Base-by-base conservation (phyloP, 73 alveolate genomes). In the Paramecium primaurelia region DNA sequence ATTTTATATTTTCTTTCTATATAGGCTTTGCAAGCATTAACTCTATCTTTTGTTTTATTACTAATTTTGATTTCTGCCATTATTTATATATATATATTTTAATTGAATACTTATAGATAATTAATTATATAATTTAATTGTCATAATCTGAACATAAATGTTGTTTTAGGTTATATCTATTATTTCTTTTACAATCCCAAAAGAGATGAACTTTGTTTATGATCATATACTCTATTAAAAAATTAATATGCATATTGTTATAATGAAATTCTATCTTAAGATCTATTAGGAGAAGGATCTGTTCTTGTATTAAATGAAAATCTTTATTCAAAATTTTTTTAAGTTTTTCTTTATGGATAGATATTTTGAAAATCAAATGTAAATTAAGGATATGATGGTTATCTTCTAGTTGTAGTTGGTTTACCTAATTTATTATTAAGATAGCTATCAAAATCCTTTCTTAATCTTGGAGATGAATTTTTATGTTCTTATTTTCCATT, bases 11-110 rank as follows among this genome's bases (percentile, higher is more conserved):
- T 60, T 64, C 93, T 59, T 87, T 87, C 93, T 22, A 87, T 68
- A 18, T 87, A 87, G 28, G 93, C 93, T 38, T 64, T 87, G 25
- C 88, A 73, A 59, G 93, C 93, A 37, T 38, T 86, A 0, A 64
- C 93, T 36, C 71, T 87, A 26, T 87, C 93, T 38, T 87, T 87
- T 8, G 93, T 77, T 36, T 25, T 34, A 42, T 34, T 75, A 75
- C 68, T 38, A 20, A 75, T 38, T 42, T 75, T 75, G 40, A 37
- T 42, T 42, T 75, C 88, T 75, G 88, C 88, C 88, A 75, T 75
- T 30, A 71, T 49, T 71, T 2, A 25, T 34, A 30, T 71, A 37
- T 71, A 37, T 32, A 7, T 71, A 2, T 71, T 71, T 47, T 54
- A 2, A 54, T 18, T 54, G 30, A 54, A n/a, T 54, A 12, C 59